Evolutionary conservation across 2,329 filamentous ascomycete species (phyloP).

Genomic region (Fusarium stilboides): DNA sequence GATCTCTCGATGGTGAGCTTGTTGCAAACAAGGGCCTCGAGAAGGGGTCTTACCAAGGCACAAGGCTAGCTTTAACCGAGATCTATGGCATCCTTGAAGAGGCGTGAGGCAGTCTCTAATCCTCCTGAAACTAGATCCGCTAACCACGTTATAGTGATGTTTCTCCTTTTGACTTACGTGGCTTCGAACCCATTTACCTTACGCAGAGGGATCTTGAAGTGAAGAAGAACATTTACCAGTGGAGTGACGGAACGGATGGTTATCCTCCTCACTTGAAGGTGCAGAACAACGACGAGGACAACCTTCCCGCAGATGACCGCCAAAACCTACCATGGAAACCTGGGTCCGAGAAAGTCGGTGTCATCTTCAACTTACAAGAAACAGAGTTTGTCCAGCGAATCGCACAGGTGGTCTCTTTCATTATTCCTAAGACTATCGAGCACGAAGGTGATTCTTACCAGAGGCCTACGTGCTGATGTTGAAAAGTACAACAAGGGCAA

Average conservation of each 20-base stretch:
- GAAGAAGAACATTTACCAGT: slow-evolving; percentile 25
- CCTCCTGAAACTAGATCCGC: fast-evolving
- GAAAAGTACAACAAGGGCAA: slow-evolving; percentile 22
- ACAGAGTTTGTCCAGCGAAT: neutral
- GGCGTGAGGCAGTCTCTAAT: neutral
- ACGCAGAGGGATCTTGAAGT: slow-evolving; percentile 5
- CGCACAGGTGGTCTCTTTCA: slow-evolving; percentile 6
- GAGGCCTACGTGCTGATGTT: slow-evolving; percentile 25
- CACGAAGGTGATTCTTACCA: slow-evolving; percentile 1
- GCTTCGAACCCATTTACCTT: slow-evolving; percentile 28
- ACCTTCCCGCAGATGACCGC: slow-evolving; percentile 8
- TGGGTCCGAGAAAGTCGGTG: slow-evolving; percentile 1
- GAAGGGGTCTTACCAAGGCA: slow-evolving; percentile 30
- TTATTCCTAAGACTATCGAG: slow-evolving; percentile 13
- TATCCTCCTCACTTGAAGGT: slow-evolving; percentile 32
- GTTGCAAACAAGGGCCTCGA: slow-evolving; percentile 13
- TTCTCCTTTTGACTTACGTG: slow-evolving; percentile 14
- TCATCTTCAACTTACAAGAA: slow-evolving; percentile 27
- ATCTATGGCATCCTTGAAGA: slow-evolving; percentile 31
- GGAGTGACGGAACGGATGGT: slow-evolving; percentile 15
- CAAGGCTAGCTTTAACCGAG: slow-evolving; percentile 27
- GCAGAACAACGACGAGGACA: neutral
- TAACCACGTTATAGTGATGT: slow-evolving; percentile 1
- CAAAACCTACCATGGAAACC: neutral
- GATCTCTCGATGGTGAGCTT: slow-evolving; percentile 1